Evolutionary conservation across 176 grass and related monocot species (phyloP), one percentile per base, ranked within the genome.

Genomic region (Triticum timopheevii): DNA sequence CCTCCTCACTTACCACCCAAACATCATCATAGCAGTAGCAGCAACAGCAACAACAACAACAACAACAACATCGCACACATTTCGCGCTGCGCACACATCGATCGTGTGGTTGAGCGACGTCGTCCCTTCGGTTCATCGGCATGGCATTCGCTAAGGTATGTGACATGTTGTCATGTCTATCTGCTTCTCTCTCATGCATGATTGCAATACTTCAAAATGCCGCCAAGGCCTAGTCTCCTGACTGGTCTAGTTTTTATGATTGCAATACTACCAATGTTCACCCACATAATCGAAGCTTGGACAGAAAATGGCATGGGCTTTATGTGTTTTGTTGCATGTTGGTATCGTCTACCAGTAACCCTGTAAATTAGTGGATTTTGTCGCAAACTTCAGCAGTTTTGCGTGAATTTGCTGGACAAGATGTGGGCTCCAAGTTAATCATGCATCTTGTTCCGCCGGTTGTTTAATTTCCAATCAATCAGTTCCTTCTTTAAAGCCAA

Each of bases 141-240:
- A 90, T 90, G 89, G 84, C 89, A 36, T 87, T 87, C 59, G 24
- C 58, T 6, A 44, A 90, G 89, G 89, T 90, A 90, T 47, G 81
- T 22, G 52, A 12, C 34, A 19, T 45, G 20, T 24, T 65, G 33
- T 22, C 47, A 59, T 12, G n/a, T 25, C 0, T 47, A 28, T 24
- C 76, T 24, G 16, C 35, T 39, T 3, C 6, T 58, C 39, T 64
- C 50, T 19, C 50, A 54, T 54, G 49, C 49, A 52, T 52, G 49
- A 17, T 52, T 52, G 15, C 49, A 52, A 52, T 52, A 0, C 49
- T 52, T 52, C 0, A 52, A 52, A 52, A 52, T 52, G 15, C 15
- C 49, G 49, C 49, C 13, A 52, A 52, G 49, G 15, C 0, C 47
- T 50, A 52, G 15, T 17, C 5, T 49, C 47, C 40, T 42, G 40